Percentiles rank a stretch among this genome's conserved stretches.
These are phyloP conservation scores for Podaxis pistillaris DNA, from an alignment of 768 basidiomycete species.

Conservation along the genomic window DNA sequence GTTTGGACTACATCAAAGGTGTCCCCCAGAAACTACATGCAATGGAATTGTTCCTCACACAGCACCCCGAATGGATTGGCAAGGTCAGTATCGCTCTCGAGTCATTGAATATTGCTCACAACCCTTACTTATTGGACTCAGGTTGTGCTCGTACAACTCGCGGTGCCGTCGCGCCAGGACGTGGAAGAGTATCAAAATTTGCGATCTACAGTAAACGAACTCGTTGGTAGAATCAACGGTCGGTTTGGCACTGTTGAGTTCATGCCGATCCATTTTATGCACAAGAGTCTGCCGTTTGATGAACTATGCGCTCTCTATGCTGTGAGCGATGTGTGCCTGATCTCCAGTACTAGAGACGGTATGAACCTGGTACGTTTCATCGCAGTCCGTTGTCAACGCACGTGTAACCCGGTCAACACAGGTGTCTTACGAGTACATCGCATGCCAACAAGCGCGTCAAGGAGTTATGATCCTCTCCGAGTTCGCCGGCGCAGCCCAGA, in stretches of 20 bases:
- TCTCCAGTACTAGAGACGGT: constrained; percentile 93
- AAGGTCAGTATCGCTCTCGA: constrained; percentile 51
- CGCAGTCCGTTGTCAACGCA: constrained; percentile 15
- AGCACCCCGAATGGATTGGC: constrained; percentile 99
- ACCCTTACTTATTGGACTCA: constrained; percentile 25
- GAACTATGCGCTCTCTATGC: constrained; percentile 98
- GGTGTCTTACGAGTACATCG: constrained; percentile 99
- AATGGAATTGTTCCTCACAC: constrained; percentile 92
- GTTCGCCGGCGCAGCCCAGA: constrained; percentile 97
- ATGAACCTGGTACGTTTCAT: constrained; percentile 87
- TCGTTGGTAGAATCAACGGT: constrained; percentile 98
- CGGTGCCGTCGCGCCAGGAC: constrained; percentile 96
- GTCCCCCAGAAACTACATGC: constrained; percentile 98
- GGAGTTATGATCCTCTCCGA: constrained; percentile 98
- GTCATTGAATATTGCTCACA: not conserved
- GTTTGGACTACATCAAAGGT: constrained; percentile 99
- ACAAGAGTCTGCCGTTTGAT: constrained; percentile 89
- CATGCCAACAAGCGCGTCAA: constrained; percentile 88
- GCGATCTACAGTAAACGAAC: constrained; percentile 92
- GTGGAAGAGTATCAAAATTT: constrained; percentile 99
- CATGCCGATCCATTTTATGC: constrained; percentile 99
- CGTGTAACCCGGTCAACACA: constrained; percentile 35
- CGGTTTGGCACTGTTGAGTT: constrained; percentile 99
- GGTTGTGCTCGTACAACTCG: constrained; percentile 96
- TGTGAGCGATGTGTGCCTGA: constrained; percentile 92